Evolutionary conservation across 768 basidiomycete genomes (phyloP).

Genomic region (Suillus placidus): DNA sequence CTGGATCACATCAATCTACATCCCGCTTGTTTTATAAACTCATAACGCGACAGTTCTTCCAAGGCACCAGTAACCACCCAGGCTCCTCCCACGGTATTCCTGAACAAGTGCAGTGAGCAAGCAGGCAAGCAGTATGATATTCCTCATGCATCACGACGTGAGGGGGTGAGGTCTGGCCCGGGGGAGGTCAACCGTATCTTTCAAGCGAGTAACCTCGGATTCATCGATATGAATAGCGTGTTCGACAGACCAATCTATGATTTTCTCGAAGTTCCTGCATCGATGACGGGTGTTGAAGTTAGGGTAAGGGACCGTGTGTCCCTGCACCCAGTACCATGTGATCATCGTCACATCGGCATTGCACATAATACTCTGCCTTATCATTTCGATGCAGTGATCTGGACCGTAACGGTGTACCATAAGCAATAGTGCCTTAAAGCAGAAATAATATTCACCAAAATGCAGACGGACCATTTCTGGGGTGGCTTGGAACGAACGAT

Average conservation of each 20-base stretch:
- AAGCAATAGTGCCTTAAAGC: background rate
- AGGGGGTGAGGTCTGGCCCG: background rate
- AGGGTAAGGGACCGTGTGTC: background rate
- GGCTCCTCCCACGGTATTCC: background rate
- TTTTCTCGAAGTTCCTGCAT: constrained; percentile 3
- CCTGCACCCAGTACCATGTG: constrained; percentile 16
- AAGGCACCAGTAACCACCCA: background rate
- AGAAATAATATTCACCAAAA: constrained; percentile 8
- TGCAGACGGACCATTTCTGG: background rate
- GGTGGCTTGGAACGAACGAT: constrained; percentile 8
- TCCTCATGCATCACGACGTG: background rate
- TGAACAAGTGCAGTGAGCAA: background rate
- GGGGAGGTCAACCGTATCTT: background rate
- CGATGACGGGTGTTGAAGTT: constrained; percentile 12
- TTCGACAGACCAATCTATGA: background rate
- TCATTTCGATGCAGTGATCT: constrained; percentile 16
- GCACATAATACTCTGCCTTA: constrained; percentile 19
- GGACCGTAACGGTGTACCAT: background rate
- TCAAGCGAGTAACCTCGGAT: background rate
- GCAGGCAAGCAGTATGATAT: background rate
- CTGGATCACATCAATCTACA: background rate
- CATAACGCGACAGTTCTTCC: background rate
- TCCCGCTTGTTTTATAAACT: background rate
- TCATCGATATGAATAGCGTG: background rate
- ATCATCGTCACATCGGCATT: constrained; percentile 16